phyloP scores from a whole-genome alignment of 2,329 filamentous ascomycete species.

The Monosporascus cannonballus region DNA sequence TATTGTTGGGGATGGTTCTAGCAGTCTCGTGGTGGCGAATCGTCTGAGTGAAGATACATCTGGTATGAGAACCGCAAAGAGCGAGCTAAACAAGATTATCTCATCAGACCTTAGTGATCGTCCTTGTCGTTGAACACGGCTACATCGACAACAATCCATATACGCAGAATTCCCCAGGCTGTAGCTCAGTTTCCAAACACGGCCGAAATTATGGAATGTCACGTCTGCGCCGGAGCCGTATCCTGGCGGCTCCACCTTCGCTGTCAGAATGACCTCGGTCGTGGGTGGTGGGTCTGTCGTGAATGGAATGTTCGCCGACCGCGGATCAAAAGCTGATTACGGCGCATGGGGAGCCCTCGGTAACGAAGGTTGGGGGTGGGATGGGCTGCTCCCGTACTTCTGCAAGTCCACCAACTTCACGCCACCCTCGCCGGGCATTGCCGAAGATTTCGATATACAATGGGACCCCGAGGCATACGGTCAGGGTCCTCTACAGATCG shows the following conservation, averaged over 20 bases:
- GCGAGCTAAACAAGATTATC: too few species aligned
- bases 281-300: conserved; percentile 6
- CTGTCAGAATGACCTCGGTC: conserved; percentile 1
- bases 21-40: conserved; percentile 4
- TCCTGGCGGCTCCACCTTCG: background rate
- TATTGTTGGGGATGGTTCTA: conserved; percentile 5
- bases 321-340: background rate
- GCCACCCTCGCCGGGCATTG: background rate
- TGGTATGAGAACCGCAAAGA: background rate
- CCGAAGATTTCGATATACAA: background rate
- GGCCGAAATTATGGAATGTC: conserved; percentile 3
- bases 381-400: conserved; percentile 1
- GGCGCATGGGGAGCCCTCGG: background rate
- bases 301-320: background rate
- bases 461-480: background rate
- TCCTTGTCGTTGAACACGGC: conserved; percentile 6
- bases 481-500: background rate
- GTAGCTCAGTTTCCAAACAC: background rate
- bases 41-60: conserved; percentile 3
- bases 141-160: conserved; percentile 1
- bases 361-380: conserved; percentile 1
- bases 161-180: conserved; percentile 3
- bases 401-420: background rate
- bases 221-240: conserved; percentile 1
- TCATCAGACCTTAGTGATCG: background rate